A percentile compares a stretch with the other conserved stretches of the same genome.
phyloP scores from a whole-genome alignment of 1,284 basidiomycete species.

The Dichomitus squalens region DNA sequence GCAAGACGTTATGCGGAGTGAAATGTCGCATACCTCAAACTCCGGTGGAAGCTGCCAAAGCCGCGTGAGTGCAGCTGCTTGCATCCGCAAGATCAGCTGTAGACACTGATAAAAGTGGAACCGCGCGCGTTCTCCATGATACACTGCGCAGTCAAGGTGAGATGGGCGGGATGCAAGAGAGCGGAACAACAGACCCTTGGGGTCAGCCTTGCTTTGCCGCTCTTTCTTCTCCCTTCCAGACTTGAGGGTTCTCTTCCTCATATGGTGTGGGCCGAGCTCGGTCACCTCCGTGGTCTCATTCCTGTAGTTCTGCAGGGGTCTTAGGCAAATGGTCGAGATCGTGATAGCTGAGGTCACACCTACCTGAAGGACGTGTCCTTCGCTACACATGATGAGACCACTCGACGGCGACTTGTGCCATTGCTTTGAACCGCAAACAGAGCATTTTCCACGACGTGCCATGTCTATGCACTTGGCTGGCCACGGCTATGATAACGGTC shows the following conservation, averaged over 20 bases:
- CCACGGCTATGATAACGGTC: neutral
- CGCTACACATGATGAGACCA: slow-evolving; percentile 73
- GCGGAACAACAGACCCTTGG: slow-evolving; percentile 46
- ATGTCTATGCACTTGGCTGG: slow-evolving; percentile 27
- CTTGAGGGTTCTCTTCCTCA: slow-evolving; percentile 66
- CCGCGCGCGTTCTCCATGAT: slow-evolving; percentile 75
- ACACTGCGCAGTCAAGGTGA: slow-evolving; percentile 52
- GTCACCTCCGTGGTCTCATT: slow-evolving; percentile 68
- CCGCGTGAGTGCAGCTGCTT: slow-evolving; percentile 61
- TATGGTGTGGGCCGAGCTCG: slow-evolving; percentile 56
- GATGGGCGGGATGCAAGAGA: neutral
- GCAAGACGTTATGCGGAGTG: neutral
- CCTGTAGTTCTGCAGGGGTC: slow-evolving; percentile 60
- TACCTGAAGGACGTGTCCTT: slow-evolving; percentile 81
- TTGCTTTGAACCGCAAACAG: slow-evolving; percentile 71
- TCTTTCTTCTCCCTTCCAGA: slow-evolving; percentile 52
- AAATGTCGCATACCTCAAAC: slow-evolving; percentile 62
- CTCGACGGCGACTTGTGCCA: slow-evolving; percentile 79
- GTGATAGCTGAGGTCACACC: neutral
- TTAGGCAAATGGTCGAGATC: neutral
- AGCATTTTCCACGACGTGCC: slow-evolving; percentile 61
- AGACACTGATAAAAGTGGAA: slow-evolving; percentile 82
- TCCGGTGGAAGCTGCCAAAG: slow-evolving; percentile 77
- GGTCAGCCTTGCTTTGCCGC: slow-evolving; percentile 51
- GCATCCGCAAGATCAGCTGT: slow-evolving; percentile 78